These are phyloP conservation scores for Aurinia saxatilis DNA, from an alignment of 345 rosid species.

Conservation along the genomic window DNA sequence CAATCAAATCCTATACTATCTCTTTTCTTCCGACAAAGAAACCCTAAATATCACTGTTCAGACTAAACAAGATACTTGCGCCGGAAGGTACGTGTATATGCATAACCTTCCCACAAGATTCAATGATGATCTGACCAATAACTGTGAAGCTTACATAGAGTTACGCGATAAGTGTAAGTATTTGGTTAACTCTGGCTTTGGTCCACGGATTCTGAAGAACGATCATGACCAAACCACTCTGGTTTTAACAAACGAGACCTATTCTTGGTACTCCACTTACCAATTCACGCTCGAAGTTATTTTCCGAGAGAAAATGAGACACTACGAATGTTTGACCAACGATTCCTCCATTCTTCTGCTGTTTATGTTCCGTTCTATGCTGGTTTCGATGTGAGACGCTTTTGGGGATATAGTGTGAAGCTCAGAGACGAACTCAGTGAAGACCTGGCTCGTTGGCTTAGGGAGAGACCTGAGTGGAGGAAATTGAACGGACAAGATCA, in stretches of 20 bases:
- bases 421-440: slow-evolving; percentile 29
- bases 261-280: slow-evolving; percentile 32
- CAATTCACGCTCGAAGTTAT: slow-evolving; percentile 37
- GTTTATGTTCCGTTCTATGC: slow-evolving; percentile 38
- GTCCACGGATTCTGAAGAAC: slow-evolving; percentile 20
- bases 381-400: slow-evolving; percentile 37
- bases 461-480: slow-evolving; percentile 35
- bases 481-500: slow-evolving; percentile 33
- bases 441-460: slow-evolving; percentile 35
- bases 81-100: slow-evolving; percentile 33
- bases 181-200: slow-evolving; percentile 33
- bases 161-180: slow-evolving; percentile 24
- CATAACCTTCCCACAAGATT: slow-evolving; percentile 34
- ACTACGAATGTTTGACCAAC: slow-evolving; percentile 36
- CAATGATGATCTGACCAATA: slow-evolving; percentile 29
- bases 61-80: slow-evolving; percentile 18
- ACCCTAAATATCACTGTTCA: not conserved
- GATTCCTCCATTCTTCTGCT: slow-evolving; percentile 37
- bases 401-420: slow-evolving; percentile 28
- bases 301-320: slow-evolving; percentile 33
- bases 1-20: not conserved
- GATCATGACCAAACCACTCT: not conserved
- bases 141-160: slow-evolving; percentile 18
- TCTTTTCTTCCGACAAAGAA: not conserved
- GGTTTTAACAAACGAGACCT: slow-evolving; percentile 4